A percentile compares a stretch with the other conserved stretches of the same genome.
phyloP scores from a whole-genome alignment of 1,284 basidiomycete genomes.

The Xerocomus cyaneibrunnescens region DNA sequence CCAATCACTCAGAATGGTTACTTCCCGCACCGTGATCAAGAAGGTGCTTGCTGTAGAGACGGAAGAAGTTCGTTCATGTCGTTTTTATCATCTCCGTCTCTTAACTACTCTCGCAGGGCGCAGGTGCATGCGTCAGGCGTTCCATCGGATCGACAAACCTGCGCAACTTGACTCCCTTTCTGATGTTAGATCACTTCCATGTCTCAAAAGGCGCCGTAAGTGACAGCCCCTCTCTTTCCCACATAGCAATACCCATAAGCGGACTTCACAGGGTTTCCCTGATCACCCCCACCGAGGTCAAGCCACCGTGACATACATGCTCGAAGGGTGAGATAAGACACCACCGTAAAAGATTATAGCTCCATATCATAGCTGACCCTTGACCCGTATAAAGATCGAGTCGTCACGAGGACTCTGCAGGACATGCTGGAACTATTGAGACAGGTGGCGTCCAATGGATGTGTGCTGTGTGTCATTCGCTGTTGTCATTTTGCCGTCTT shows the following conservation, averaged over 20 bases:
- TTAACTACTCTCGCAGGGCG: slow-evolving; percentile 53
- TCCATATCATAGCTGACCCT: not conserved
- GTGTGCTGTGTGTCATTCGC: slow-evolving; percentile 65
- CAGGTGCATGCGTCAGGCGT: slow-evolving; percentile 83
- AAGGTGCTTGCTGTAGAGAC: slow-evolving; percentile 79
- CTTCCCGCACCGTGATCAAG: slow-evolving; percentile 73
- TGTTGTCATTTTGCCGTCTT: not conserved
- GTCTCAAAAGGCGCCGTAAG: slow-evolving; percentile 61
- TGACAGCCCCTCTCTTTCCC: not conserved
- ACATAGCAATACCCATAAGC: not conserved
- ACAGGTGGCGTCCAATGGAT: slow-evolving; percentile 95
- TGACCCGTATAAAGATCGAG: slow-evolving; percentile 46
- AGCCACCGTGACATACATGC: slow-evolving; percentile 86
- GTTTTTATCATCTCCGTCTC: not conserved
- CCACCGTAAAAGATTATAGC: not conserved
- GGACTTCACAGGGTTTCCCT: slow-evolving; percentile 55
- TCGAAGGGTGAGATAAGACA: slow-evolving; percentile 64
- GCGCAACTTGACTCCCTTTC: slow-evolving; percentile 85
- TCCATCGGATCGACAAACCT: slow-evolving; percentile 80
- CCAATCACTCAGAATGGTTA: slow-evolving; percentile 20
- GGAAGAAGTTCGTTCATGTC: slow-evolving; percentile 57
- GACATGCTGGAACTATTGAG: slow-evolving; percentile 80
- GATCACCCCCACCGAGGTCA: slow-evolving; percentile 93
- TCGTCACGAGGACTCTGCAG: slow-evolving; percentile 90
- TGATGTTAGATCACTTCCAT: slow-evolving; percentile 85